Conservation (phyloP, 2,329 filamentous ascomycete genomes). For the Mycosphaerelloides madeirae region DNA sequence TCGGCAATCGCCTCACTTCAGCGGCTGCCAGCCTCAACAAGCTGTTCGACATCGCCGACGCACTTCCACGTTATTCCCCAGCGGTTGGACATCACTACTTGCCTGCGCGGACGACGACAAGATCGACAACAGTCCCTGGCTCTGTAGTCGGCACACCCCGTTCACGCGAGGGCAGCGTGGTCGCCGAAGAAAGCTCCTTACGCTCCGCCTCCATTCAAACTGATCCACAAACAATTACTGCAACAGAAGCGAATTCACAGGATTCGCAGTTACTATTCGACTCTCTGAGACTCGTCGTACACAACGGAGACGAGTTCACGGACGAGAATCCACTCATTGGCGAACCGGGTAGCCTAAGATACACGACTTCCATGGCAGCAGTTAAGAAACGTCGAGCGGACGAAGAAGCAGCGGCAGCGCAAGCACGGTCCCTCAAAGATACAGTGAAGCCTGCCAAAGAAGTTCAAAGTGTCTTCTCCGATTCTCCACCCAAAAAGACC, state of each 20-base stretch:
- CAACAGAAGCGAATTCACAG: conserved; percentile 14
- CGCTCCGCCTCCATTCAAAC: conserved; percentile 26
- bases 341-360: conserved; percentile 59
- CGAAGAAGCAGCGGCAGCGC: conserved; percentile 28
- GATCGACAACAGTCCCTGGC: conserved; percentile 26
- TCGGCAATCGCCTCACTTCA: conserved; percentile 50
- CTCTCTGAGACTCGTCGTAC: conserved; percentile 32
- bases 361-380: conserved; percentile 43
- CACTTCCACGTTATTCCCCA: conserved; percentile 54
- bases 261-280: conserved; percentile 38
- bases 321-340: conserved; percentile 60
- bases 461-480: conserved; percentile 13
- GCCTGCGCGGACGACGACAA: conserved; percentile 35
- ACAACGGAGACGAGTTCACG: conserved; percentile 58
- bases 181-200: conserved; percentile 23
- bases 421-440: conserved; percentile 19
- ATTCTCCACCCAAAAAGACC: conserved; percentile 12
- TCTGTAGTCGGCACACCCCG: conserved; percentile 23
- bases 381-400: conserved; percentile 40
- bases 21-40: conserved; percentile 53
- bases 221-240: conserved; percentile 18
- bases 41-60: conserved; percentile 50
- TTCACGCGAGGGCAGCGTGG: conserved; percentile 43
- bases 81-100: conserved; percentile 57
- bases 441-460: conserved; percentile 10